Conservation (phyloP, 2,329 filamentous ascomycete species). For the Phialocephala sp. region DNA sequence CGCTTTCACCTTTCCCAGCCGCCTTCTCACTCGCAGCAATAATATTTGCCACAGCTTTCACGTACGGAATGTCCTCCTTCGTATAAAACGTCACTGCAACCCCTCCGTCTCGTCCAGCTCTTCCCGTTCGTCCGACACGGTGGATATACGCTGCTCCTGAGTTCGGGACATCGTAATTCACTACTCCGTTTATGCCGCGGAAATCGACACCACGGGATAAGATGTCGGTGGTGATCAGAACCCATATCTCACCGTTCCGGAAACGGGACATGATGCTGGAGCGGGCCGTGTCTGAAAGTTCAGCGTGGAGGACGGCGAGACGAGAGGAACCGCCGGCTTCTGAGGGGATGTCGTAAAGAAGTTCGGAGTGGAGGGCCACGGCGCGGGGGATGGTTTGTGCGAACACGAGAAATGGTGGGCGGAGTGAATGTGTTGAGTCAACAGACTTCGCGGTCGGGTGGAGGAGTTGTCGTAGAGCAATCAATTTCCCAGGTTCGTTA, state of each 20-base stretch:
- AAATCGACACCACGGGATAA: slow-evolving; percentile 94
- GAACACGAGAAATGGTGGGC: slow-evolving; percentile 92
- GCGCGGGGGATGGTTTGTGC: slow-evolving; percentile 95
- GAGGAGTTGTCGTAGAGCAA: slow-evolving; percentile 87
- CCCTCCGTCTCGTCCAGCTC: slow-evolving; percentile 85
- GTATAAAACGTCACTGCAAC: slow-evolving; percentile 95
- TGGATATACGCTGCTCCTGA: slow-evolving; percentile 91
- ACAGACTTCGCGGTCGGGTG: slow-evolving; percentile 71
- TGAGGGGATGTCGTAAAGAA: slow-evolving; percentile 91
- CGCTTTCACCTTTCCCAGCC: slow-evolving; percentile 57
- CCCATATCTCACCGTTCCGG: slow-evolving; percentile 91
- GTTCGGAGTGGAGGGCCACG: slow-evolving; percentile 83
- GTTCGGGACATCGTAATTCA: slow-evolving; percentile 97
- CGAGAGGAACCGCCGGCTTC: slow-evolving; percentile 84
- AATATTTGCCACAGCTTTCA: slow-evolving; percentile 92
- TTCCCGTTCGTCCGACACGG: slow-evolving; percentile 87
- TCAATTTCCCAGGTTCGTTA: slow-evolving; percentile 90
- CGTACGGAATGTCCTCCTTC: slow-evolving; percentile 87
- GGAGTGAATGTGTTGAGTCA: slow-evolving; percentile 55
- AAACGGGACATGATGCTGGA: slow-evolving; percentile 87
- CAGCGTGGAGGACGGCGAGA: slow-evolving; percentile 89
- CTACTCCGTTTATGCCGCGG: slow-evolving; percentile 90
- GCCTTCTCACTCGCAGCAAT: slow-evolving; percentile 84
- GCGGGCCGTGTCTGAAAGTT: slow-evolving; percentile 77
- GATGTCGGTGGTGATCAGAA: slow-evolving; percentile 94